phyloP scores from a whole-genome alignment of 1,139 yeast species.

The Scheffersomyces segobiensis region DNA sequence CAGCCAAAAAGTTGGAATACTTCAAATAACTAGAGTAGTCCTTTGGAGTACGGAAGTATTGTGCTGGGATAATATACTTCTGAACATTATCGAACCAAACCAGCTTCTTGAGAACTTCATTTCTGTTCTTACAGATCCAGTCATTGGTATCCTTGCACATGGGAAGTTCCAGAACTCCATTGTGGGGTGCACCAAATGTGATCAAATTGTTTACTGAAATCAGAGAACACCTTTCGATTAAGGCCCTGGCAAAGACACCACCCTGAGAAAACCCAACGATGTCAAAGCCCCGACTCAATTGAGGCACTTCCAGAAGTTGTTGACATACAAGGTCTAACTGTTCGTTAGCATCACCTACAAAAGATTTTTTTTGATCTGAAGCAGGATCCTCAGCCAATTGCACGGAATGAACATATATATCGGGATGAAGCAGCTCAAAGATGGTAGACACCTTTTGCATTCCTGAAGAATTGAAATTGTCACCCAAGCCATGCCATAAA shows the following conservation, averaged over 20 bases:
- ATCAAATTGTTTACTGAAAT: slow-evolving; percentile 55
- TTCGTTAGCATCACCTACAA: slow-evolving; percentile 61
- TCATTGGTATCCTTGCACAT: slow-evolving; percentile 52
- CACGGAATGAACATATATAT: slow-evolving; percentile 53
- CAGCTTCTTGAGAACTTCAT: slow-evolving; percentile 55
- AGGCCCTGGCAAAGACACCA: slow-evolving; percentile 68
- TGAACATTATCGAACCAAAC: slow-evolving; percentile 65
- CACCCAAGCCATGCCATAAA: slow-evolving; percentile 87
- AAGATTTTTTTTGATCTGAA: slow-evolving; percentile 54
- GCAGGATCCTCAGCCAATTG: slow-evolving; percentile 49
- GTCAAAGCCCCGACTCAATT: slow-evolving; percentile 58
- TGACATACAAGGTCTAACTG: slow-evolving; percentile 39
- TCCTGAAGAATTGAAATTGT: slow-evolving; percentile 64
- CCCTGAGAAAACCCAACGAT: slow-evolving; percentile 86
- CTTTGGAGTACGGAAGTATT: slow-evolving; percentile 63
- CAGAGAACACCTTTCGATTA: slow-evolving; percentile 55
- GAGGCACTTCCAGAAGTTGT: slow-evolving; percentile 38
- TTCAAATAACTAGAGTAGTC: slow-evolving; percentile 49
- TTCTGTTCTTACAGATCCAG: slow-evolving; percentile 62
- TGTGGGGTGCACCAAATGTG: slow-evolving; percentile 83
- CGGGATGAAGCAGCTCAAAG: slow-evolving; percentile 50
- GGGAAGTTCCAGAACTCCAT: slow-evolving; percentile 74
- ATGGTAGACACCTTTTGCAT: slow-evolving; percentile 49
- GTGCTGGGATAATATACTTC: slow-evolving; percentile 65
- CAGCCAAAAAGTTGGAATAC: slow-evolving; percentile 59